Base-by-base conservation (phyloP, 257 asterid species). In the Primulina eburnea region DNA sequence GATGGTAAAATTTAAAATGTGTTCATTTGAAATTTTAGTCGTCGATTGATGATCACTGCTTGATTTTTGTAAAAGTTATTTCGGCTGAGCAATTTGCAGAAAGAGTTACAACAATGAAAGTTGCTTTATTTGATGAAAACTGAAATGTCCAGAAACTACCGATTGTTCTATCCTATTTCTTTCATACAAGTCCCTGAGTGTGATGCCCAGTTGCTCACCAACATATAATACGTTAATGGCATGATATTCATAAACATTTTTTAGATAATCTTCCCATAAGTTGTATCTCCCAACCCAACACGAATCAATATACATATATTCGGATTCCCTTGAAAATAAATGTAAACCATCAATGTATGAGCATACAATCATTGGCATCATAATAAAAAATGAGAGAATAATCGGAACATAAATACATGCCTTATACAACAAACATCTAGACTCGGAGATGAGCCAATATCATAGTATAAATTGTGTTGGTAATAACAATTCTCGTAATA, bases 81-180 rank as follows among this genome's bases (percentile, higher is more conserved):
- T 62, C 65, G 58, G 18, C 11, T 0, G 33, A 37, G 52, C 47
- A 20, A 62, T 68, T 72, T 62, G 64, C 56, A 60, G 32, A 29
- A 60, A 65, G 21, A 35, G 53, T 6, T 12, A 29, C 38, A 11
- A 59, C 57, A 57, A 38, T 38, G 40, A 5, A 56, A 32, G 70
- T 38, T 75, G 11, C 69, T 71, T 16, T 8, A 30, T 61, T 64
- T n/a, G 72, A 58, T 57, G 53, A 65, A 64, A 56, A 62, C 50
- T 47, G n/a, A 28, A 35, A 43, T 43, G 17, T 72, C 14, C 18
- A 52, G 60, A 70, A 47, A 70, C 34, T 30, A 33, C 61, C 33
- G 21, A 66, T 73, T 70, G 58, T 70, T 17, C 12, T 47, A 47
- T 47, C 55, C 18, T 47, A 47, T 14, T 47, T 47, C 18, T 47